Conservation (phyloP, 805 yeast species). For the Wickerhamomyces canadensis region DNA sequence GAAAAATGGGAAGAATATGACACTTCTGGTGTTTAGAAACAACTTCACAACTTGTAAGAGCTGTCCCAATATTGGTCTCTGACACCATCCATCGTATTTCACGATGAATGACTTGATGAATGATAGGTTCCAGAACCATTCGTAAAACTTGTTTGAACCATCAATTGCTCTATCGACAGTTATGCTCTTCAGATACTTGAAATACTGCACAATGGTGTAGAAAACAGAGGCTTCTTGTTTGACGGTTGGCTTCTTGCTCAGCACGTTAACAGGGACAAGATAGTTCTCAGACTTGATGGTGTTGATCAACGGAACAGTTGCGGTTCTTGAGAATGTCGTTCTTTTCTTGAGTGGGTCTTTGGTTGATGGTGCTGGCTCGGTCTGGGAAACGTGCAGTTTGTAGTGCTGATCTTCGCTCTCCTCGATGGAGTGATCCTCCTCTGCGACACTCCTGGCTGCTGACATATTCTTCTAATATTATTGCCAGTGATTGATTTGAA, state of each 20-base stretch:
- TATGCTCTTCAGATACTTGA: conserved; percentile 13
- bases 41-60: conserved; percentile 13
- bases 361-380: conserved; percentile 2
- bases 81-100: conserved; percentile 11
- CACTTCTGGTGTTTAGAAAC: conserved; percentile 16
- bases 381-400: conserved; percentile 13
- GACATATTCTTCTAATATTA: too few species aligned
- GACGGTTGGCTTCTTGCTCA: conserved; percentile 12
- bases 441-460: too few species aligned
- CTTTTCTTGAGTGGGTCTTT: conserved; percentile 8
- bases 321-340: conserved; percentile 9
- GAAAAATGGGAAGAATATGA: conserved; percentile 16
- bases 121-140: conserved; percentile 12
- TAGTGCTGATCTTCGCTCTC: too few species aligned
- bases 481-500: too few species aligned
- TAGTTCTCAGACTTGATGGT: neutral
- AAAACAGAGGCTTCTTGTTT: conserved; percentile 16
- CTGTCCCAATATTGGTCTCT: conserved; percentile 10
- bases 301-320: conserved; percentile 10
- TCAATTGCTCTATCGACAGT: conserved; percentile 13
- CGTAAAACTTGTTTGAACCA: conserved; percentile 8
- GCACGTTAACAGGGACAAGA: conserved; percentile 9
- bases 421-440: too few species aligned
- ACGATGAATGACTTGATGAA: conserved; percentile 5
- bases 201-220: conserved; percentile 13